A percentile compares a stretch with the other conserved stretches of the same genome.
Conservation (phyloP, 805 yeast species). For the Tetrapisispora pingtungensis region DNA sequence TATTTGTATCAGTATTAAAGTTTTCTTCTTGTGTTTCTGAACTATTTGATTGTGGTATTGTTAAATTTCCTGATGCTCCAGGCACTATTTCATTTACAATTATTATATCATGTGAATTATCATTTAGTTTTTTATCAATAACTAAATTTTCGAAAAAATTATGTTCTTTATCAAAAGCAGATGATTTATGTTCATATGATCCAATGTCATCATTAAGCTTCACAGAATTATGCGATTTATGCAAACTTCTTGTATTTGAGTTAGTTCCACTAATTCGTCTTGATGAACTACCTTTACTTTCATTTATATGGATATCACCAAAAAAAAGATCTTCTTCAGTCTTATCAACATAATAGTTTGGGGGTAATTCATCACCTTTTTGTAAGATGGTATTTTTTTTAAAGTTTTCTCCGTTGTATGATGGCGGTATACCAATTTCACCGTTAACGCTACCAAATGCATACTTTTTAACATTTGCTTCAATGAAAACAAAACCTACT, state of each 20-base stretch:
- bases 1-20: too few species aligned
- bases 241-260: background rate
- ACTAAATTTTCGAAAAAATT: constrained; percentile 10
- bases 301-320: constrained; percentile 1
- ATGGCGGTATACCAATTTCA: constrained; percentile 37
- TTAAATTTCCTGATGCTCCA: too few species aligned
- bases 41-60: too few species aligned
- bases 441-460: constrained; percentile 47
- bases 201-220: background rate
- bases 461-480: constrained; percentile 79
- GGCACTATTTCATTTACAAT: too few species aligned
- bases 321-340: constrained; percentile 20
- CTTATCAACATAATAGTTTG: constrained; percentile 36
- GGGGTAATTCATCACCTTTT: constrained; percentile 66
- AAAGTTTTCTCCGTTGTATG: constrained; percentile 33
- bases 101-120: too few species aligned
- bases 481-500: constrained; percentile 68
- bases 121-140: too few species aligned
- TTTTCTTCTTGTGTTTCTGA: too few species aligned
- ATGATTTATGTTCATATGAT: constrained; percentile 28
- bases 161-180: constrained; percentile 26
- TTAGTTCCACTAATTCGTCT: background rate
- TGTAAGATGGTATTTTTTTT: constrained; percentile 48
- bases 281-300: constrained; percentile 2
- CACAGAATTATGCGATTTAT: background rate